phyloP scores from a whole-genome alignment of 441 rosid genomes.

The Mallotus repandus region DNA sequence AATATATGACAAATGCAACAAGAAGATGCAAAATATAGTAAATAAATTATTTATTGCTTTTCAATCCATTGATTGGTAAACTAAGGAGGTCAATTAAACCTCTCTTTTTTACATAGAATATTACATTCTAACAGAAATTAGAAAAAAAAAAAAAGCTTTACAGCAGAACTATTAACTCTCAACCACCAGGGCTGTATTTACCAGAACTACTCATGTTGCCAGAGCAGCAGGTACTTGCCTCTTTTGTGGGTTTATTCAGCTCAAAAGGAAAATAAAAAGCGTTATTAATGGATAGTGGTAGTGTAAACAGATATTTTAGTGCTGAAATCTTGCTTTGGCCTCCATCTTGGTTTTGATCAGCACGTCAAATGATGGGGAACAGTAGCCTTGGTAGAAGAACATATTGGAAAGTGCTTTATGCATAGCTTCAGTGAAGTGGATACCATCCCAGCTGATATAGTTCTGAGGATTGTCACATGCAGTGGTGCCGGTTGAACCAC shows the following conservation, averaged over 20 bases:
- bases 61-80: background rate
- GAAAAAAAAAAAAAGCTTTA: background rate
- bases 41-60: background rate
- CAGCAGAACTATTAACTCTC: background rate
- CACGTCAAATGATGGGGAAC: conserved; percentile 33
- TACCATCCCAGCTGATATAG: conserved; percentile 46
- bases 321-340: background rate
- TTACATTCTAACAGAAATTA: background rate
- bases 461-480: conserved; percentile 26
- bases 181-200: background rate
- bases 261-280: too few relatives aligned
- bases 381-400: conserved; percentile 35
- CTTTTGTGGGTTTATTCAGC: background rate
- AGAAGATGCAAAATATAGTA: background rate
- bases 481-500: conserved; percentile 34
- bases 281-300: too few relatives aligned
- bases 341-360: conserved; percentile 22
- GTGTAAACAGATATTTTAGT: background rate
- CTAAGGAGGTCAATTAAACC: background rate
- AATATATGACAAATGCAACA: background rate
- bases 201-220: too few relatives aligned
- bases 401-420: conserved; percentile 22
- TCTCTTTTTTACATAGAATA: too few relatives aligned
- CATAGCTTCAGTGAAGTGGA: conserved; percentile 50
- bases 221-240: background rate